These are phyloP conservation scores for Beauveria scarabaeidicola DNA, from an alignment of 2,329 filamentous ascomycete species.

Conservation along the genomic window DNA sequence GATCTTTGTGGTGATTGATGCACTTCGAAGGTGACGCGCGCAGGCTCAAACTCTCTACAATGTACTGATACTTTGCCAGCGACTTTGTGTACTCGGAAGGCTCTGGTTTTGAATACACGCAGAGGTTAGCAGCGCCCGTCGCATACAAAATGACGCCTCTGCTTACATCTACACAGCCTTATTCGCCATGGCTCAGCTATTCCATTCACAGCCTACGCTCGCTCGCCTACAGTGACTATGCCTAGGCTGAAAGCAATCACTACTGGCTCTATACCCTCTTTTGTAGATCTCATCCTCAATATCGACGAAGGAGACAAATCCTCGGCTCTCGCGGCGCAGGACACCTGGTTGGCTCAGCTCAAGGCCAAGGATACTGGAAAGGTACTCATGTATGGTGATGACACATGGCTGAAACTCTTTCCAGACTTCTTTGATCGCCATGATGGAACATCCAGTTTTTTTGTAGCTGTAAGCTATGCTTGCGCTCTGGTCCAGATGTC, in stretches of 20 bases:
- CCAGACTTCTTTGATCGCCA: conserved; percentile 76
- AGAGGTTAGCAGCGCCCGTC: conserved; percentile 53
- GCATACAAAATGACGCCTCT: background rate
- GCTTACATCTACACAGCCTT: conserved; percentile 45
- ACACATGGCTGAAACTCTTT: conserved; percentile 97
- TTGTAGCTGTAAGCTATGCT: conserved; percentile 69
- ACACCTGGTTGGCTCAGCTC: conserved; percentile 94
- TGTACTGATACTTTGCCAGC: conserved; percentile 35
- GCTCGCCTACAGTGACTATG: conserved; percentile 98
- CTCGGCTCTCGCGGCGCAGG: conserved; percentile 78
- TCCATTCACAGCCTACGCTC: conserved; percentile 90
- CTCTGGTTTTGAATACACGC: conserved; percentile 81
- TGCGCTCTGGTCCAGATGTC: background rate
- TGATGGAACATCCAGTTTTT: conserved; percentile 96
- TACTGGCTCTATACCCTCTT: conserved; percentile 95
- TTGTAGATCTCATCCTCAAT: conserved; percentile 93
- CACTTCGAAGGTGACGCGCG: conserved; percentile 63
- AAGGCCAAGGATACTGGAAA: conserved; percentile 63
- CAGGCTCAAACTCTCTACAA: too few species aligned
- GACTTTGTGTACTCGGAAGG: conserved; percentile 82
- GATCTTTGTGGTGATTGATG: conserved; percentile 97
- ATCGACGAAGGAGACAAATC: conserved; percentile 90
- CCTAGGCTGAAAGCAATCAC: conserved; percentile 95
- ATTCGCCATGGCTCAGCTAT: conserved; percentile 77
- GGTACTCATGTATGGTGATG: conserved; percentile 91